Evolutionary conservation across 805 yeast species (phyloP).

Genomic region (Candida incommunis): DNA sequence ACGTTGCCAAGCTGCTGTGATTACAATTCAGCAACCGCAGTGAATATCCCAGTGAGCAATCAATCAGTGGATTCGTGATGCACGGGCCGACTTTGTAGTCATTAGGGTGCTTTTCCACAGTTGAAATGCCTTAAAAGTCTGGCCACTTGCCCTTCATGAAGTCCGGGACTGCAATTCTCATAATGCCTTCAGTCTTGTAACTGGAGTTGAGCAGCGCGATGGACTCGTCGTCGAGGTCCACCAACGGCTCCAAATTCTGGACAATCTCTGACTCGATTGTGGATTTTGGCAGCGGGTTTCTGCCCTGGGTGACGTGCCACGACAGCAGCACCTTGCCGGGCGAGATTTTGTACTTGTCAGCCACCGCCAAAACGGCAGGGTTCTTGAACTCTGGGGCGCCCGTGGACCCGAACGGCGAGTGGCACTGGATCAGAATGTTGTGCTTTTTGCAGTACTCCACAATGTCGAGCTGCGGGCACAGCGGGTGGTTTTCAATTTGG

Average conservation of each 20-base stretch:
- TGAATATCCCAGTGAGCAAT: too few species aligned
- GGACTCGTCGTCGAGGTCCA: constrained; percentile 30
- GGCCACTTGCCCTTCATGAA: constrained; percentile 2
- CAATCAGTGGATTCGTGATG: too few species aligned
- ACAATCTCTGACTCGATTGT: constrained; percentile 49
- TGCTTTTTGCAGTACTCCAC: constrained; percentile 36
- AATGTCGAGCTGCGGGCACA: constrained; percentile 49
- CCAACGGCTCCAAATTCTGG: constrained; percentile 24
- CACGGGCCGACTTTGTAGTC: too few species aligned
- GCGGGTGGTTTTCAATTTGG: constrained; percentile 67
- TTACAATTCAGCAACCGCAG: too few species aligned
- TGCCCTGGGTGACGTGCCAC: constrained; percentile 49
- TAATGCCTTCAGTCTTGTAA: constrained; percentile 17
- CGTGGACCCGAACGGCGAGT: constrained; percentile 58
- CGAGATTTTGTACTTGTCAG: constrained; percentile 38
- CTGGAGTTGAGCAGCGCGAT: constrained; percentile 19
- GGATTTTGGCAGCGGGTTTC: constrained; percentile 56
- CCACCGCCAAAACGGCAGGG: constrained; percentile 36
- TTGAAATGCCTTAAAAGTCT: constrained; percentile 1
- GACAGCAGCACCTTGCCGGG: constrained; percentile 47
- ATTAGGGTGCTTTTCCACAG: too few species aligned
- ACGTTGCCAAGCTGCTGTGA: too few species aligned
- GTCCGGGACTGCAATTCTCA: constrained; percentile 13
- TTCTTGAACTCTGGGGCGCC: constrained; percentile 51
- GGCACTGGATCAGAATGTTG: constrained; percentile 50